phyloP scores from a whole-genome alignment of 768 basidiomycete species.

The Calocybe cyanea region DNA sequence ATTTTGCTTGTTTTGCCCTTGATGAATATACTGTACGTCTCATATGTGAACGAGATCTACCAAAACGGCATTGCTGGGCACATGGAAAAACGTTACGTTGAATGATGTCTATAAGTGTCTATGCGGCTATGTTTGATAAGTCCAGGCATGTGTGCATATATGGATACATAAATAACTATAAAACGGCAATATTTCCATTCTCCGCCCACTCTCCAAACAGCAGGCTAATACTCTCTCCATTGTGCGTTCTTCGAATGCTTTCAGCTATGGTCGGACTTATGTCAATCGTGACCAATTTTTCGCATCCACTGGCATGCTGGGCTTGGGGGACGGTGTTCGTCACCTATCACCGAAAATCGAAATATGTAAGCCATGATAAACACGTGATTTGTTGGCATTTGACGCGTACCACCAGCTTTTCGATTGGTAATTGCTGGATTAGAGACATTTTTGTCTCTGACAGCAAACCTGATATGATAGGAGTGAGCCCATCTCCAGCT shows the following conservation, averaged over 20 bases:
- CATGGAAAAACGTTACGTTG: background rate
- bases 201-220: constrained; percentile 84
- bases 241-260: constrained; percentile 92
- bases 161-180: constrained; percentile 25
- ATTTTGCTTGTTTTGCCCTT: too few species aligned
- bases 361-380: constrained; percentile 5
- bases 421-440: constrained; percentile 70
- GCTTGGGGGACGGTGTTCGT: constrained; percentile 94
- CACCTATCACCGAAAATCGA: constrained; percentile 63
- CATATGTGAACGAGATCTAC: too few species aligned
- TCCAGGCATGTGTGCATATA: constrained; percentile 9
- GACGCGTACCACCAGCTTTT: constrained; percentile 75
- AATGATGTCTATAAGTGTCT: constrained; percentile 16
- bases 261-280: constrained; percentile 91
- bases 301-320: constrained; percentile 54
- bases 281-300: constrained; percentile 87
- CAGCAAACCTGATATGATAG: constrained; percentile 55
- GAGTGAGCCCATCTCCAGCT: constrained; percentile 10
- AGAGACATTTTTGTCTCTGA: constrained; percentile 70
- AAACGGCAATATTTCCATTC: constrained; percentile 34
- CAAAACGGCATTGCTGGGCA: too few species aligned
- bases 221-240: constrained; percentile 88
- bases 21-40: too few species aligned
- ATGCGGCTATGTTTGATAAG: background rate
- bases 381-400: background rate